Evolutionary conservation across 352 stramenopile genomes (phyloP).

Genomic region (Globisporangium yorkense): DNA sequence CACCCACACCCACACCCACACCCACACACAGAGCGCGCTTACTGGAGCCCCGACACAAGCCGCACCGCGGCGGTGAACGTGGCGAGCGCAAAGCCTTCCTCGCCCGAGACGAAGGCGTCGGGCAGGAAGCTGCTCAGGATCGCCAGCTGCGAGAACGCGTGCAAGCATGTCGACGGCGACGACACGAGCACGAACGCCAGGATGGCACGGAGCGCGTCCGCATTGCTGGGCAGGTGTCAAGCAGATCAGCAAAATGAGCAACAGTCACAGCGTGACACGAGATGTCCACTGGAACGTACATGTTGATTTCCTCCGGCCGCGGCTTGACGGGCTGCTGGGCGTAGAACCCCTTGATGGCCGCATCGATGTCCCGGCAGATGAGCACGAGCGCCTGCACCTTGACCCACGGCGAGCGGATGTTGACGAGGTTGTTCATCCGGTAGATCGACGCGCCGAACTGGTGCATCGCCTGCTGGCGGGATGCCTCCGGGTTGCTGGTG

Average conservation of each 20-base stretch:
- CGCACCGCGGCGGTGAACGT: conserved; percentile 37
- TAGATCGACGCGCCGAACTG: conserved; percentile 36
- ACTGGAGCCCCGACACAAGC: conserved; percentile 28
- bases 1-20: background rate
- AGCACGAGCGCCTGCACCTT: conserved; percentile 43
- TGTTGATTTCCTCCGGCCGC: conserved; percentile 23
- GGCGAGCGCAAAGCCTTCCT: conserved; percentile 50
- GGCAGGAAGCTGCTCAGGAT: conserved; percentile 52
- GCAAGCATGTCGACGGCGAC: conserved; percentile 32
- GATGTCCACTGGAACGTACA: conserved; percentile 16
- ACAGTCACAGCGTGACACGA: background rate
- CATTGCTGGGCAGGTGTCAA: conserved; percentile 17
- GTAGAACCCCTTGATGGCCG: conserved; percentile 39
- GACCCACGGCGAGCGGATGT: conserved; percentile 43
- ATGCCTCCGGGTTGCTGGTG: conserved; percentile 1
- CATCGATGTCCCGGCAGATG: conserved; percentile 42
- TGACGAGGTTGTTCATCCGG: conserved; percentile 36
- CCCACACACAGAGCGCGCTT: background rate
- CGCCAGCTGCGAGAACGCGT: conserved; percentile 53
- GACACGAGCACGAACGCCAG: conserved; percentile 52
- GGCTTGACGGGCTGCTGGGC: conserved; percentile 12
- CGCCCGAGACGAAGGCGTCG: conserved; percentile 20
- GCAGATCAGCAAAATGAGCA: background rate
- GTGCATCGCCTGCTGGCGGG: conserved; percentile 20
- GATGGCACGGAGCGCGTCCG: conserved; percentile 39